Conservation (phyloP, 2,329 filamentous ascomycete species). For the Pseudogymnoascus sp. region DNA sequence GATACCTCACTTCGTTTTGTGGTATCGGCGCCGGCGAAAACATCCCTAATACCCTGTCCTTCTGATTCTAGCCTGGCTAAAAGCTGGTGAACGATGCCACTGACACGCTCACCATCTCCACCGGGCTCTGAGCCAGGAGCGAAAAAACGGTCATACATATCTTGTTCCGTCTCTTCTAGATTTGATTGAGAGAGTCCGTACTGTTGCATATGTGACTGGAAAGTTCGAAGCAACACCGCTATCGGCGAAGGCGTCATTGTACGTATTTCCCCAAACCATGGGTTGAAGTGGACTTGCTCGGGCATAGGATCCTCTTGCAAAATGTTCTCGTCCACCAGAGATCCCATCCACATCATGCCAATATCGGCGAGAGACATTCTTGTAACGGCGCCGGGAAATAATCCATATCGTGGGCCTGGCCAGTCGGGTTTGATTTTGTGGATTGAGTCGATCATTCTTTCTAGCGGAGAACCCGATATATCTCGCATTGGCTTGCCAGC, state of each 20-base stretch:
- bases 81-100: background rate
- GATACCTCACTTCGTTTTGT: background rate
- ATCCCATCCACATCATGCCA: background rate
- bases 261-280: background rate
- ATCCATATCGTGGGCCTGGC: background rate
- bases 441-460: background rate
- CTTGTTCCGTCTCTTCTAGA: constrained; percentile 13
- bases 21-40: background rate
- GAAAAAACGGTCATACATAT: constrained; percentile 25
- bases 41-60: background rate
- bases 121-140: background rate
- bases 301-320: background rate
- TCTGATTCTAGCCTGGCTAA: background rate
- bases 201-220: background rate
- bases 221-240: background rate
- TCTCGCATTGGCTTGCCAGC: constrained; percentile 1
- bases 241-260: background rate
- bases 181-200: background rate
- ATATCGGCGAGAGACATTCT: background rate
- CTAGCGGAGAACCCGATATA: background rate
- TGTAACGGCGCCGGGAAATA: background rate
- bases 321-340: background rate
- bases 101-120: background rate
- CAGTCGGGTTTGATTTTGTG: background rate
- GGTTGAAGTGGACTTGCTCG: background rate